phyloP scores from a whole-genome alignment of 2,329 filamentous ascomycete species.

The Trichophyton equinum region DNA sequence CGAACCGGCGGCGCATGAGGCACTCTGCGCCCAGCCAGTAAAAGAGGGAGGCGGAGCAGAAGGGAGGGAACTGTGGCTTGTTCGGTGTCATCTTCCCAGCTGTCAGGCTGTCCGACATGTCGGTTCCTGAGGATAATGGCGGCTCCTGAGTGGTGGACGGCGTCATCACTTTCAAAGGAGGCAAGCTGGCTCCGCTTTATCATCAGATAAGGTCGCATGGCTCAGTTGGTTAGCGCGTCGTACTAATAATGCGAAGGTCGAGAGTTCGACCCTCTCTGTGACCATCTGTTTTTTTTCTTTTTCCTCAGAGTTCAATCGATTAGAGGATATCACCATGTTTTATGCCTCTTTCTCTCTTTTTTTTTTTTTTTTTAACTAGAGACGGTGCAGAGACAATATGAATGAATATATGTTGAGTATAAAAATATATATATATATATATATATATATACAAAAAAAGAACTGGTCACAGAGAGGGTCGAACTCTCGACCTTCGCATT shows the following conservation, averaged over 20 bases:
- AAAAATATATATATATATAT: too few relatives aligned
- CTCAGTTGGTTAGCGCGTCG: slow-evolving; percentile 1
- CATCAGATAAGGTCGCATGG: not conserved
- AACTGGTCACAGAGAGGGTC: slow-evolving; percentile 4
- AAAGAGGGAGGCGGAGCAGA: not conserved
- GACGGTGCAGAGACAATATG: too few relatives aligned
- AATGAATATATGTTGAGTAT: too few relatives aligned
- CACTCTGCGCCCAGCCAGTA: not conserved
- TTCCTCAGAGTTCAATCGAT: too few relatives aligned
- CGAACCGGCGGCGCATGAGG: not conserved
- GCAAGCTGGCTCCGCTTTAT: not conserved
- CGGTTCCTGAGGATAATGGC: too few relatives aligned
- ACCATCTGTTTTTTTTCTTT: slow-evolving; percentile 6
- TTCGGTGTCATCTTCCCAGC: not conserved
- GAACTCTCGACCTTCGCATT: slow-evolving; percentile 5
- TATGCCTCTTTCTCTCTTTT: not conserved
- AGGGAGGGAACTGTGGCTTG: not conserved
- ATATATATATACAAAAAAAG: too few relatives aligned
- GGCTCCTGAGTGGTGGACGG: not conserved
- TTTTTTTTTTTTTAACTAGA: not conserved
- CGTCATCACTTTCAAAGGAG: not conserved
- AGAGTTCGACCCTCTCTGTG: slow-evolving; percentile 11
- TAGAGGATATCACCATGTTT: too few relatives aligned
- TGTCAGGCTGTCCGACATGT: not conserved
- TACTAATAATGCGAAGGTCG: slow-evolving; percentile 8